Evolutionary conservation across 1,284 basidiomycete genomes (phyloP).

Genomic region (Mrakiaceae sp.): DNA sequence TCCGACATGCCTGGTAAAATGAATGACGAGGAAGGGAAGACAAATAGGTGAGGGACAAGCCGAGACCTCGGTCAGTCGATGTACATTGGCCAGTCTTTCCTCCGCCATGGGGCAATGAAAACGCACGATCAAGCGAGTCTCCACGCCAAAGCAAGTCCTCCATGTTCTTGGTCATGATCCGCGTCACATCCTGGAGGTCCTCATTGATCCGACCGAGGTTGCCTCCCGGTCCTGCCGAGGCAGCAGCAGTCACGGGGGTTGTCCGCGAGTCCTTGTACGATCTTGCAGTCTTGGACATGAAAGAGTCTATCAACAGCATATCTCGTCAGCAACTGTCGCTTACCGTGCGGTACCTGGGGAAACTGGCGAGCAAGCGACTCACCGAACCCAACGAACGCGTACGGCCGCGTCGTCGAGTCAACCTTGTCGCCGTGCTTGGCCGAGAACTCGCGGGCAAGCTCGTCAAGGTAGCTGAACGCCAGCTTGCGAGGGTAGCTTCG

Average conservation of each 20-base stretch:
- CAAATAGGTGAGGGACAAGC: not conserved
- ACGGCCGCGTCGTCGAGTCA: conserved; percentile 72
- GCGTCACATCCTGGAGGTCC: conserved; percentile 91
- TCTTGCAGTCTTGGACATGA: conserved; percentile 95
- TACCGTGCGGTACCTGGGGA: not conserved
- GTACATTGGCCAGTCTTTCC: too few species aligned
- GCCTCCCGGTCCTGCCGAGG: conserved; percentile 23
- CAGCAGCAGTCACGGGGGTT: conserved; percentile 38
- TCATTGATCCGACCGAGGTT: conserved; percentile 83
- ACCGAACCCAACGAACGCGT: conserved; percentile 95
- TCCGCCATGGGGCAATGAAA: not conserved
- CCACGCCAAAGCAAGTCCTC: conserved; percentile 97
- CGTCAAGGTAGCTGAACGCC: conserved; percentile 94
- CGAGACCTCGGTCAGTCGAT: not conserved
- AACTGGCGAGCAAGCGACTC: conserved; percentile 28
- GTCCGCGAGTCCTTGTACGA: conserved; percentile 89
- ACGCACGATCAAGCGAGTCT: conserved; percentile 82
- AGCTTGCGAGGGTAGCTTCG: conserved; percentile 95
- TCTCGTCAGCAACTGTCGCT: not conserved
- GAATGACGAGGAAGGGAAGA: not conserved
- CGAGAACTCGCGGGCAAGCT: conserved; percentile 90
- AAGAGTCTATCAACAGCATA: conserved; percentile 56
- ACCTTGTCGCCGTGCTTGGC: conserved; percentile 84
- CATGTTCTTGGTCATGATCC: conserved; percentile 99
- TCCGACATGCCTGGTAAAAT: conserved; percentile 74